These are phyloP conservation scores for Linderina pennispora DNA, from an alignment of 192 early-diverging fungal genomes.

Conservation along the genomic window DNA sequence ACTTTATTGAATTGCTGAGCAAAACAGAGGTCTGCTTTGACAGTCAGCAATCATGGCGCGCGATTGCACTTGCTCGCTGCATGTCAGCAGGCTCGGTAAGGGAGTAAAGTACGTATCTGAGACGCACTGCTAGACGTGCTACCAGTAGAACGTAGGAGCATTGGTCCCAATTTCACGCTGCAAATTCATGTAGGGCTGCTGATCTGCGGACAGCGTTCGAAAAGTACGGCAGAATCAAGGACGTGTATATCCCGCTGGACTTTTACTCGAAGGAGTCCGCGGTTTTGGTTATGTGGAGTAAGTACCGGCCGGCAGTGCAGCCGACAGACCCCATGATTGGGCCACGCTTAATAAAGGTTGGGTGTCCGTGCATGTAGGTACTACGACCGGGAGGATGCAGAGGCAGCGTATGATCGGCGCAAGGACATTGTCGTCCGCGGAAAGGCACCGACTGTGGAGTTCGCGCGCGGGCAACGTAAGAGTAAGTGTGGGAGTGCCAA, in stretches of 20 bases:
- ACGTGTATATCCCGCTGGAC: constrained; percentile 40
- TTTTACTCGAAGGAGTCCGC: constrained; percentile 45
- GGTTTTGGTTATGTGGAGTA: constrained; percentile 49
- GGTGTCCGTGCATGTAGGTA: no score
- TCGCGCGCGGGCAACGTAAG: constrained; percentile 48
- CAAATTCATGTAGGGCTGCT: constrained; percentile 26
- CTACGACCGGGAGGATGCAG: constrained; percentile 44
- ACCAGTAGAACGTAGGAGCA: no score
- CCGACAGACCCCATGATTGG: not conserved
- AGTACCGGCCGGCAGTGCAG: constrained; percentile 4
- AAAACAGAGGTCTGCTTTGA: no score
- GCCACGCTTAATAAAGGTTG: not conserved
- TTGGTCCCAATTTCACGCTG: no score
- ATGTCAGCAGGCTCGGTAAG: constrained; percentile 41
- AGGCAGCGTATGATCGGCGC: constrained; percentile 39
- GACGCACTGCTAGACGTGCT: not conserved
- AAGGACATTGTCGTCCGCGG: constrained; percentile 20
- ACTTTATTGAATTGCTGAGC: no score
- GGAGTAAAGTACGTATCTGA: constrained; percentile 31
- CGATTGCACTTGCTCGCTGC: constrained; percentile 45
- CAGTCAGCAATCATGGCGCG: constrained; percentile 22
- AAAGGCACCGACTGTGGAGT: constrained; percentile 38
- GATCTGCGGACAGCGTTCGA: constrained; percentile 34
- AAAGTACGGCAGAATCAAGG: constrained; percentile 41
- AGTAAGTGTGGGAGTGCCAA: constrained; percentile 20